Percentiles rank a stretch among this genome's conserved stretches.
Conservation (phyloP, 495 filamentous ascomycete species). For the Penicillium alfredii region DNA sequence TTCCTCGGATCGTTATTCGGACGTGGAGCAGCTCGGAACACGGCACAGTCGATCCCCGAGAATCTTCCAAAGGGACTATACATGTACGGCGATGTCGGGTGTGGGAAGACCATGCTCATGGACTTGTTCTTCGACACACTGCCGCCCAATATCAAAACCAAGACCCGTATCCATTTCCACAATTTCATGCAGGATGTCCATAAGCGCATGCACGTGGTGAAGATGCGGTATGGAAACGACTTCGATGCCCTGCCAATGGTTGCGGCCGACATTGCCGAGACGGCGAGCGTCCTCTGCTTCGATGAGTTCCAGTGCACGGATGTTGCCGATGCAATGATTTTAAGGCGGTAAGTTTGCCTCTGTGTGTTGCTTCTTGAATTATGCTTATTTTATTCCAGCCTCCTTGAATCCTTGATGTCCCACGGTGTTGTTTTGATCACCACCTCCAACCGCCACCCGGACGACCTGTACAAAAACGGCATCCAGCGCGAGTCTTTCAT, state of each 20-base stretch:
- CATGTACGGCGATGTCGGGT: conserved; percentile 94
- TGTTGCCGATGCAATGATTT: conserved; percentile 97
- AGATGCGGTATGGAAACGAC: conserved; percentile 83
- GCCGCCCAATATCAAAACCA: conserved; percentile 69
- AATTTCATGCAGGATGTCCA: conserved; percentile 99
- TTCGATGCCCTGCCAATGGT: conserved; percentile 90
- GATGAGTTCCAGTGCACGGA: conserved; percentile 99
- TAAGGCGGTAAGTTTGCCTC: conserved; percentile 63
- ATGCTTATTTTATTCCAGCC: no score
- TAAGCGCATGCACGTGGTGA: conserved; percentile 81
- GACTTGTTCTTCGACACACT: conserved; percentile 96
- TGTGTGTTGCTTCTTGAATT: no score
- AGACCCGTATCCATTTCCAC: conserved; percentile 97
- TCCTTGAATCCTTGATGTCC: conserved; percentile 84
- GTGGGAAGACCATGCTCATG: conserved; percentile 99
- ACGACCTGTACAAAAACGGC: conserved; percentile 95
- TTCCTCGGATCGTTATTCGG: conserved; percentile 70
- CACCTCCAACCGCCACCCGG: conserved; percentile 93
- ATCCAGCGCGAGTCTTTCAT: conserved; percentile 94
- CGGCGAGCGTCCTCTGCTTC: conserved; percentile 84
- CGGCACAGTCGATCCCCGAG: conserved; percentile 46
- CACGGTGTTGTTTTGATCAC: conserved; percentile 96
- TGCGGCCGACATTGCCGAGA: conserved; percentile 83
- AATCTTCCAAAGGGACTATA: conserved; percentile 84
- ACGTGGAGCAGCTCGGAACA: conserved; percentile 30